Conservation (phyloP, 495 filamentous ascomycete species). For the Terfezia boudieri region DNA sequence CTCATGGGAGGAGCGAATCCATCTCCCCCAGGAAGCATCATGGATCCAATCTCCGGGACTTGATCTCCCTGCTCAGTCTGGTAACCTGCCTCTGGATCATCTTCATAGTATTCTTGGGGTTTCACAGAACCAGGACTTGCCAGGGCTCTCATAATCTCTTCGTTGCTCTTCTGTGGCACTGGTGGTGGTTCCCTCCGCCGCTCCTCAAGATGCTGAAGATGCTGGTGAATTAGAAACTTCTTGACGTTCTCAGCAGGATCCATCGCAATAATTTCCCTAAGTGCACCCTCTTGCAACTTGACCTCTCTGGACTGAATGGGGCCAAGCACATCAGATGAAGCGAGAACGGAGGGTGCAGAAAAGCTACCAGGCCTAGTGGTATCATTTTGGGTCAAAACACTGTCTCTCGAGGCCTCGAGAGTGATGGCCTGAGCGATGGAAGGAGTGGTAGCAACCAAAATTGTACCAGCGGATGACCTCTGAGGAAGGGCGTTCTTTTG, state of each 20-base stretch:
- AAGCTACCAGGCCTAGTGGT: slow-evolving; percentile 10
- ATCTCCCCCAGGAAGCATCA: slow-evolving; percentile 16
- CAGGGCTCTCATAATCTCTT: slow-evolving; percentile 11
- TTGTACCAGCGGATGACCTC: slow-evolving; percentile 22
- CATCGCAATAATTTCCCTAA: slow-evolving; percentile 39
- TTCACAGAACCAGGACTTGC: slow-evolving; percentile 7
- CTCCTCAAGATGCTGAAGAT: slow-evolving; percentile 20
- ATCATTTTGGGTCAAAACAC: slow-evolving; percentile 7
- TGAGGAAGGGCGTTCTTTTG: slow-evolving; percentile 26
- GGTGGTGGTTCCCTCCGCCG: slow-evolving; percentile 21
- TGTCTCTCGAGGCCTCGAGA: neutral
- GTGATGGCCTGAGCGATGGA: slow-evolving; percentile 15
- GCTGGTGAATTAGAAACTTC: slow-evolving; percentile 41
- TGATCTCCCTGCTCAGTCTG: neutral
- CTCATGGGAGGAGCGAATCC: slow-evolving; percentile 2
- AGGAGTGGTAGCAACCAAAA: slow-evolving; percentile 17
- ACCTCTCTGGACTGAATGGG: slow-evolving; percentile 36
- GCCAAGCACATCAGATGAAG: slow-evolving; percentile 75
- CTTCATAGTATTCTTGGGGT: neutral
- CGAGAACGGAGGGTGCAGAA: slow-evolving; percentile 47
- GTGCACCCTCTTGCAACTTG: slow-evolving; percentile 44
- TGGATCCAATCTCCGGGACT: slow-evolving; percentile 6
- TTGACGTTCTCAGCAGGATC: slow-evolving; percentile 85
- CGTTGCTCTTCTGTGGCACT: slow-evolving; percentile 26
- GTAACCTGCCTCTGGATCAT: neutral